These are phyloP conservation scores for Ophiosphaerella narmari DNA, from an alignment of 2,329 filamentous ascomycete genomes.

Conservation along the genomic window DNA sequence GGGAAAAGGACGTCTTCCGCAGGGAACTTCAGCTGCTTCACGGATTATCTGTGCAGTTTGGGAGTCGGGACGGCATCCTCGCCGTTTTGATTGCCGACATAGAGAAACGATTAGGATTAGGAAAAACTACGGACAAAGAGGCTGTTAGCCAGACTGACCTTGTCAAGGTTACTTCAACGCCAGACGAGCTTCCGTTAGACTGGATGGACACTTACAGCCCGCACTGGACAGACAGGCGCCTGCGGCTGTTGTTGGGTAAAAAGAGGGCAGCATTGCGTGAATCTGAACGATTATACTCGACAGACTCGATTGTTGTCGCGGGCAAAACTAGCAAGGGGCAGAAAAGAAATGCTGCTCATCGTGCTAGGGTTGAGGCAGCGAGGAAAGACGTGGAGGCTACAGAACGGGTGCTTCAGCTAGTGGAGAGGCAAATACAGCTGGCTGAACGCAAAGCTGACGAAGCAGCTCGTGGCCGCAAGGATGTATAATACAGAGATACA, in stretches of 20 bases:
- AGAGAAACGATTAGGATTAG: constrained; percentile 14
- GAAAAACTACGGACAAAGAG: constrained; percentile 10
- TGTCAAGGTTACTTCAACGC: background rate
- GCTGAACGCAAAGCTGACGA: constrained; percentile 9
- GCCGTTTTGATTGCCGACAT: constrained; percentile 20
- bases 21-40: constrained; percentile 24
- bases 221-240: constrained; percentile 2
- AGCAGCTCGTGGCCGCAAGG: background rate
- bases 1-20: constrained; percentile 16
- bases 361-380: background rate
- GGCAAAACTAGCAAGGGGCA: no score
- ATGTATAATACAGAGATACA: no score
- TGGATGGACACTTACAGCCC: constrained; percentile 5
- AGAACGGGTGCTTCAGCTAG: constrained; percentile 17
- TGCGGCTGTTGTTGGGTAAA: constrained; percentile 9
- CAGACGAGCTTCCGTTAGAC: background rate
- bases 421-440: constrained; percentile 15
- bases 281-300: background rate
- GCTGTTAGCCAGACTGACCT: background rate
- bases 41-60: constrained; percentile 9
- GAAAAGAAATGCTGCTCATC: no score
- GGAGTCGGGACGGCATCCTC: constrained; percentile 12
- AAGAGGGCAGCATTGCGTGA: constrained; percentile 9
- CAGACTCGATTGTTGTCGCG: no score
- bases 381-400: constrained; percentile 19